Percentiles rank a stretch among this genome's conserved stretches.
These are phyloP conservation scores for Lipomyces oligophaga DNA, from an alignment of 805 yeast species.

Conservation along the genomic window DNA sequence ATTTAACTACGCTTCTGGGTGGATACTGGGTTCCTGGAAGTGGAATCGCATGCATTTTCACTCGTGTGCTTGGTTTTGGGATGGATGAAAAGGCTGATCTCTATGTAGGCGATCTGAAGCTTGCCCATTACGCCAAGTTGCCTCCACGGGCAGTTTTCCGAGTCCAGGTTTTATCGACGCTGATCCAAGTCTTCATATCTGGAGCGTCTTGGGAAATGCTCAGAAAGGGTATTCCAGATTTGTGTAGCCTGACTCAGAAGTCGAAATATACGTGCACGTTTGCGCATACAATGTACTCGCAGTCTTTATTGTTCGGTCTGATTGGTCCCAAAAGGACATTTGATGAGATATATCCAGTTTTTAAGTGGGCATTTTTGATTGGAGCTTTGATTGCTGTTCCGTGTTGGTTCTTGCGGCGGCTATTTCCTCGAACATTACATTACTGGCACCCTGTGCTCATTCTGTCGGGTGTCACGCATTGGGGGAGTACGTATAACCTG, in stretches of 20 bases:
- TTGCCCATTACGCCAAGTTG: constrained; percentile 61
- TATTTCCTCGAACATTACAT: constrained; percentile 32
- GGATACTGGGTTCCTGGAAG: constrained; percentile 63
- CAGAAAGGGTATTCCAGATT: constrained; percentile 33
- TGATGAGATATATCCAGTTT: constrained; percentile 48
- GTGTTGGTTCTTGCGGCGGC: constrained; percentile 35
- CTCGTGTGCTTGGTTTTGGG: constrained; percentile 57
- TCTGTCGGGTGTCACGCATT: constrained; percentile 37
- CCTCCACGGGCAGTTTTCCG: constrained; percentile 59
- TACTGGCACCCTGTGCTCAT: constrained; percentile 65
- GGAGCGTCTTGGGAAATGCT: constrained; percentile 44
- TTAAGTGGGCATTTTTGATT: constrained; percentile 56
- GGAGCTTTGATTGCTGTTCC: constrained; percentile 51
- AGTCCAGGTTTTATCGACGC: constrained; percentile 47
- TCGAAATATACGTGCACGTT: constrained; percentile 49
- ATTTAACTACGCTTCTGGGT: constrained; percentile 57
- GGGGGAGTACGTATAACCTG: constrained; percentile 47
- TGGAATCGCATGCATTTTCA: constrained; percentile 60
- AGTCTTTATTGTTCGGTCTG: constrained; percentile 60
- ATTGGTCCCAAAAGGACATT: constrained; percentile 63
- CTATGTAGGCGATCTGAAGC: constrained; percentile 54
- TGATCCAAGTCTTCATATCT: constrained; percentile 43
- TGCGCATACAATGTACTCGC: constrained; percentile 48
- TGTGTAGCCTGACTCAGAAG: constrained; percentile 45
- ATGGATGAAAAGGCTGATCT: constrained; percentile 53